A percentile compares a stretch with the other conserved stretches of the same genome.
Evolutionary conservation across 768 basidiomycete species (phyloP).

Genomic region (Macrolepiota albuminosa): DNA sequence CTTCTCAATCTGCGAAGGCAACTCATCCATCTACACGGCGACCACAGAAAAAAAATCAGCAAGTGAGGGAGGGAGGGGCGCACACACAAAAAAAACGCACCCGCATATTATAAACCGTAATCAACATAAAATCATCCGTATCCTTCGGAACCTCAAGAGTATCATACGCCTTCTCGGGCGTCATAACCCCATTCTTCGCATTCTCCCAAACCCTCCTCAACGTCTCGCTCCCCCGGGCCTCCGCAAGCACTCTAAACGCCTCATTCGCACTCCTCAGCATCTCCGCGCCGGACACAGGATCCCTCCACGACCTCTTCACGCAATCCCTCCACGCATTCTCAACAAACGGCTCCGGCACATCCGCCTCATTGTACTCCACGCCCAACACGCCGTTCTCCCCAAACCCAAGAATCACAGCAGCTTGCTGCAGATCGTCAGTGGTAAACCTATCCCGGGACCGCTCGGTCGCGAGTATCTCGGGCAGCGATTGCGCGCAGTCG

Average conservation of each 20-base stretch:
- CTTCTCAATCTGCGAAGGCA: slow-evolving; percentile 58
- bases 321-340: slow-evolving; percentile 65
- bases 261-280: slow-evolving; percentile 56
- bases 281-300: slow-evolving; percentile 42
- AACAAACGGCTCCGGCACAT: slow-evolving; percentile 66
- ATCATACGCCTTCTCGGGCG: slow-evolving; percentile 64
- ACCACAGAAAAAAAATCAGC: neutral
- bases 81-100: slow-evolving; percentile 32
- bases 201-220: slow-evolving; percentile 49
- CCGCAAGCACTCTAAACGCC: slow-evolving; percentile 65
- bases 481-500: slow-evolving; percentile 42
- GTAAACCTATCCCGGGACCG: slow-evolving; percentile 62
- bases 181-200: slow-evolving; percentile 55
- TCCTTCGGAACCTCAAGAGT: slow-evolving; percentile 66
- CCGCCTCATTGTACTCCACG: slow-evolving; percentile 61
- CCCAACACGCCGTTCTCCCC: slow-evolving; percentile 52
- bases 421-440: slow-evolving; percentile 43
- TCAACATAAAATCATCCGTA: slow-evolving; percentile 69
- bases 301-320: slow-evolving; percentile 51
- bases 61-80: slow-evolving; percentile 4
- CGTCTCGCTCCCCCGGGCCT: slow-evolving; percentile 47
- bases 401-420: slow-evolving; percentile 57
- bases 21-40: slow-evolving; percentile 58
- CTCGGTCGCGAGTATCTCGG: slow-evolving; percentile 58
- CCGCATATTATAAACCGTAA: slow-evolving; percentile 68